A percentile compares a stretch with the other conserved stretches of the same genome.
Evolutionary conservation across 208 protist genomes (phyloP).

Genomic region (Jaenimonas drosophilae): DNA sequence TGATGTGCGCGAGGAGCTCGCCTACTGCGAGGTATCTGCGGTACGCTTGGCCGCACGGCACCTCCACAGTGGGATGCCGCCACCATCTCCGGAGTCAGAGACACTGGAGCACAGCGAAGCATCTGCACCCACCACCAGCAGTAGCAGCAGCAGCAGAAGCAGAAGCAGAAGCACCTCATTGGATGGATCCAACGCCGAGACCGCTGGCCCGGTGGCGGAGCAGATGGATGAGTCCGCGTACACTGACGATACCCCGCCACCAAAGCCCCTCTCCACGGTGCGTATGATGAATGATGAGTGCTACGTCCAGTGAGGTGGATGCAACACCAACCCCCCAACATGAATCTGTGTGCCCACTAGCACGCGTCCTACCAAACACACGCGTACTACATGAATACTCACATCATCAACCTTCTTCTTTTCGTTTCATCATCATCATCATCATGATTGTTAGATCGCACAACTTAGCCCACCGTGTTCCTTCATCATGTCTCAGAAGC

Average conservation of each 20-base stretch:
- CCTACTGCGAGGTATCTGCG: neutral
- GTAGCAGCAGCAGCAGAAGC: neutral
- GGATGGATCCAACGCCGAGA: neutral
- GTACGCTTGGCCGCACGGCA: constrained; percentile 6
- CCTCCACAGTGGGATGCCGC: neutral
- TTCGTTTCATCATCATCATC: constrained; percentile 4
- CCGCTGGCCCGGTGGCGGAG: neutral
- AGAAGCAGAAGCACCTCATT: neutral
- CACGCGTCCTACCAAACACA: too few relatives aligned
- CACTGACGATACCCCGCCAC: neutral
- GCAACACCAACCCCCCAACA: neutral
- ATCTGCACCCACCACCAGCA: neutral
- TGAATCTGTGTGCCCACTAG: neutral
- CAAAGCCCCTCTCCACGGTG: neutral
- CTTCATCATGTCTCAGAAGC: constrained; percentile 6
- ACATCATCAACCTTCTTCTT: constrained; percentile 1
- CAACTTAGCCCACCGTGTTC: neutral
- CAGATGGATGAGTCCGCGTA: neutral
- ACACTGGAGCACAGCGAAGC: neutral
- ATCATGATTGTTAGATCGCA: constrained; percentile 6
- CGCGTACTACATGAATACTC: too few relatives aligned
- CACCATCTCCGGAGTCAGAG: neutral
- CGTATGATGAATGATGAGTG: constrained; percentile 9
- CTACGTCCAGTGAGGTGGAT: constrained; percentile 12
- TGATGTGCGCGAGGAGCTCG: neutral